Evolutionary conservation across 2,329 filamentous ascomycete genomes (phyloP).

Genomic region (Penicillium sp.): DNA sequence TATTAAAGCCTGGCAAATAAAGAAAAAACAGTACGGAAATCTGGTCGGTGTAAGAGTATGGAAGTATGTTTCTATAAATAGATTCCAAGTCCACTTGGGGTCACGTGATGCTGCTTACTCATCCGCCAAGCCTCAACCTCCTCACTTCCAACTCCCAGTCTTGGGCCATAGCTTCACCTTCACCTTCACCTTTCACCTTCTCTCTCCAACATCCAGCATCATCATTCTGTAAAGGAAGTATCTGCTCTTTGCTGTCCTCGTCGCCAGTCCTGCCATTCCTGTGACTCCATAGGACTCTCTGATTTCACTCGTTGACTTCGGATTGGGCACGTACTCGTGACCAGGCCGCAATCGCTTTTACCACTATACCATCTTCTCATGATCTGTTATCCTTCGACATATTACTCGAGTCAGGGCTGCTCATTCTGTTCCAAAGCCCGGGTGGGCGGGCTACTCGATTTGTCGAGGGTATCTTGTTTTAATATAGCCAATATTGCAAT

Average conservation of each 20-base stretch:
- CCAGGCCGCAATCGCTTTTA: conserved; percentile 22
- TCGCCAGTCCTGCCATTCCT: conserved; percentile 28
- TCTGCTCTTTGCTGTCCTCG: conserved; percentile 23
- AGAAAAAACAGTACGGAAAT: no score
- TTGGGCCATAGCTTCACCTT: no score
- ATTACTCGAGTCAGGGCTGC: conserved; percentile 28
- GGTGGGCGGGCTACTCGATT: conserved; percentile 30
- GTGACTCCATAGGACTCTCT: conserved; percentile 27
- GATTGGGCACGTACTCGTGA: conserved; percentile 23
- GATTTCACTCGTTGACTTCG: conserved; percentile 18
- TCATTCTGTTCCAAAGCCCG: conserved; percentile 24
- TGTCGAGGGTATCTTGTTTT: conserved; percentile 20
- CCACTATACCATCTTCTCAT: conserved; percentile 14
- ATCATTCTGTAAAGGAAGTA: neutral
- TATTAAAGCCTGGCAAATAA: no score
- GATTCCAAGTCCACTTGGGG: no score
- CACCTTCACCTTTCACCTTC: no score
- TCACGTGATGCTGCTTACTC: no score
- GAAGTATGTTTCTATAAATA: no score
- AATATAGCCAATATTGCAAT: conserved; percentile 15
- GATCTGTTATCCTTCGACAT: conserved; percentile 7
- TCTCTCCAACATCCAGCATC: no score
- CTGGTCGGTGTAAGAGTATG: no score
- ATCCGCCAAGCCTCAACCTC: no score
- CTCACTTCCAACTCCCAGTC: no score